Base-by-base conservation (phyloP, 139 green algal genomes). In the Parachlorella kessleri region DNA sequence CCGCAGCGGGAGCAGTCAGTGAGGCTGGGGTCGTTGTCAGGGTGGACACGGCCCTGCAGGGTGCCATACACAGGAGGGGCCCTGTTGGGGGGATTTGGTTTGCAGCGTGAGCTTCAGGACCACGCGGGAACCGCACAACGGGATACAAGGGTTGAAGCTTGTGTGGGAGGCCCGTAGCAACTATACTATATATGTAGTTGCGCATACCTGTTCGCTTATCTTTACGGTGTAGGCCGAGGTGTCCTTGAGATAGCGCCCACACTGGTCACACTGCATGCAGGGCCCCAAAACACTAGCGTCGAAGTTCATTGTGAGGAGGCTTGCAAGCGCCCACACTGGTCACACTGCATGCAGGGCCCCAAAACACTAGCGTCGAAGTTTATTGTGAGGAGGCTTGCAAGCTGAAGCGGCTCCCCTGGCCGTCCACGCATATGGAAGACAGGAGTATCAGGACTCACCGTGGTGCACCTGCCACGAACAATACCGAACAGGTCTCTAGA, bases 1-100 rank as follows among this genome's bases (percentile, higher is more conserved):
- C 72, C 80, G 55, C 82, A 87, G 76, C 82, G 80, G 36, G 55
- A 82, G 80, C 82, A 87, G 76, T 80, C 38, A 5, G 72, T 82
- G 42, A 87, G 68, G 39, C 39, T 54, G 14, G 53, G 48, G 37
- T 87, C 82, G 55, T 85, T 85, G 72, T 84, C 82, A 21, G 82
- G 78, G 67, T 85, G 78, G n/a, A 9, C 3, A 3, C 59, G 70
- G n/a, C 74, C 21, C 6, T 42, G 32, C 40, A 66, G 48, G 24
- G 23, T 23, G 48, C 24, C n/a, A 4, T 18, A 48, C 1, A 6
- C 30, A 23, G 74, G 35, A 9, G 40, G 53, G 40, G 28, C 7
- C 7, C 6, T 5, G 53, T 18, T 6, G 30, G 70, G 35, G 7
- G 28, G 30, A 42, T n/a, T 9, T 32, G 54, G 32, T 32, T 21